phyloP scores from a whole-genome alignment of 2,329 filamentous ascomycete species.

The Colletotrichum tanaceti region DNA sequence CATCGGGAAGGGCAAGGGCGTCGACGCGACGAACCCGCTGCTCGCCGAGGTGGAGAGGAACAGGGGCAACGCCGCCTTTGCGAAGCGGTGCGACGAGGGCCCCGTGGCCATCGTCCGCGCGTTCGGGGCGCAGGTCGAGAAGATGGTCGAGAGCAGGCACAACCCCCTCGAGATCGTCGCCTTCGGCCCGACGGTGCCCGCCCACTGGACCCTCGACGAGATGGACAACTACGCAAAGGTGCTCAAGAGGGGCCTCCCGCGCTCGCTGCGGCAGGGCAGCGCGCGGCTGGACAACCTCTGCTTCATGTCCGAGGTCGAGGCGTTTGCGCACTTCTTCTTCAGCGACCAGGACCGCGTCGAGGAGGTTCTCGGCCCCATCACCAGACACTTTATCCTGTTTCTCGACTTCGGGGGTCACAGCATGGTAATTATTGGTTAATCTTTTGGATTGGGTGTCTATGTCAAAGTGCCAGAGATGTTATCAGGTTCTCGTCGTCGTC shows the following conservation, averaged over 20 bases:
- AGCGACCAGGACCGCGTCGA: neutral
- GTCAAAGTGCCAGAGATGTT: too few relatives aligned
- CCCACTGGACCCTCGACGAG: conserved; percentile 15
- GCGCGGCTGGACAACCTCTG: neutral
- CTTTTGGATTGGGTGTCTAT: too few relatives aligned
- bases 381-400: conserved; percentile 8
- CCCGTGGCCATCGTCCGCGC: neutral
- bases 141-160: neutral
- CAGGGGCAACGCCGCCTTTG: neutral
- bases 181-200: neutral
- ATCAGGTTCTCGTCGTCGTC: too few relatives aligned
- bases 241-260: neutral
- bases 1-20: neutral
- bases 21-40: conserved; percentile 32
- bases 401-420: conserved; percentile 38
- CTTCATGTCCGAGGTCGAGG: conserved; percentile 28
- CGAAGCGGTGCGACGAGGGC: neutral
- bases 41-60: conserved; percentile 15
- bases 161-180: neutral
- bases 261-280: neutral
- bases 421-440: too few relatives aligned
- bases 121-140: neutral
- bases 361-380: neutral
- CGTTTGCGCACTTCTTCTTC: conserved; percentile 26
- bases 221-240: neutral